These are phyloP conservation scores for Ogataea corticis DNA, from an alignment of 805 yeast species.

Conservation along the genomic window DNA sequence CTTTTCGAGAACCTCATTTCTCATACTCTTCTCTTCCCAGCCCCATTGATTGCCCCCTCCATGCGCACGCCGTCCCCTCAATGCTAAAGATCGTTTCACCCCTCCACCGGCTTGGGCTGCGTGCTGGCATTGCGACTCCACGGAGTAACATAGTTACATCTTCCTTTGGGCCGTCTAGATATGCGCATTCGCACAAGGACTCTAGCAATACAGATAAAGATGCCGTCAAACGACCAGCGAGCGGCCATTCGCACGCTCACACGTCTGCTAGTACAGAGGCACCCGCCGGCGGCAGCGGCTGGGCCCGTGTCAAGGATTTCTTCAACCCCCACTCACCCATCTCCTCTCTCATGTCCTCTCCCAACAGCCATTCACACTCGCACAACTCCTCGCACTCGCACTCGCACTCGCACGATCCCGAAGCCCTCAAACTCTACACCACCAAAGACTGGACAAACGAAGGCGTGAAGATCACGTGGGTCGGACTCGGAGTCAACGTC, in stretches of 20 bases:
- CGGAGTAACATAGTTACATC: too few species aligned
- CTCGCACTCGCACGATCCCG: conserved; percentile 42
- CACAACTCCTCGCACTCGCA: conserved; percentile 33
- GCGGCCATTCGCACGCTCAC: not conserved
- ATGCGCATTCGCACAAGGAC: too few species aligned
- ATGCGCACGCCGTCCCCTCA: too few species aligned
- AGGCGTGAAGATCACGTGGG: conserved; percentile 90
- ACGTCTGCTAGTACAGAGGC: not conserved
- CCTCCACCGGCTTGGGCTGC: too few species aligned
- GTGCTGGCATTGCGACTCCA: too few species aligned
- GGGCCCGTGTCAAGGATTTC: conserved; percentile 34
- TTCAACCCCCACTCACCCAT: conserved; percentile 39
- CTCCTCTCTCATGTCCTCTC: conserved; percentile 24
- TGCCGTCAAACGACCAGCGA: not conserved
- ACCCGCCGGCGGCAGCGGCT: conserved; percentile 7
- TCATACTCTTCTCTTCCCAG: too few species aligned
- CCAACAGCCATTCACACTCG: conserved; percentile 17
- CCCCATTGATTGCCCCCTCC: too few species aligned
- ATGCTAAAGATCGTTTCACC: too few species aligned
- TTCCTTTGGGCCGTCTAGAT: too few species aligned
- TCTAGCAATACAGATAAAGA: too few species aligned
- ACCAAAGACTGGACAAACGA: conserved; percentile 61
- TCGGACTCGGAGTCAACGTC: conserved; percentile 82
- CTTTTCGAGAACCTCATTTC: too few species aligned
- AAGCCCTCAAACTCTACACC: conserved; percentile 45